Conservation (phyloP, 768 basidiomycete species). For the Lactifluus echinatus region DNA sequence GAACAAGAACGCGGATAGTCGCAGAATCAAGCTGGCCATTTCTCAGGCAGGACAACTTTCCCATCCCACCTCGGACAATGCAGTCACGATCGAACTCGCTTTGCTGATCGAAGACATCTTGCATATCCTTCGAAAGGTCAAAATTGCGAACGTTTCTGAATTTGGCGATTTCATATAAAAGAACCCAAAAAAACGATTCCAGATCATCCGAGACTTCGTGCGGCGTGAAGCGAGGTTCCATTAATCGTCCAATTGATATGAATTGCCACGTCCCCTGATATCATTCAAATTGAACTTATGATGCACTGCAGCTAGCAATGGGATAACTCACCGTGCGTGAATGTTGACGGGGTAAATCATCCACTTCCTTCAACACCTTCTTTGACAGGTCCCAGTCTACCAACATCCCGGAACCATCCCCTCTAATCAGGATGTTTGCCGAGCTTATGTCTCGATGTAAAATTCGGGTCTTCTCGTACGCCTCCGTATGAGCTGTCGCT, state of each 20-base stretch:
- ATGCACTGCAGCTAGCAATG: neutral
- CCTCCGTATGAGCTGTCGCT: neutral
- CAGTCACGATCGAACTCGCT: neutral
- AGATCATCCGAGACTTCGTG: constrained; percentile 17
- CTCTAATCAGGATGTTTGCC: neutral
- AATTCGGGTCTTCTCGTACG: neutral
- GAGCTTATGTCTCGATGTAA: constrained; percentile 7
- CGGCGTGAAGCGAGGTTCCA: neutral
- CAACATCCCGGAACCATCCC: neutral
- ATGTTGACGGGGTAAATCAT: neutral
- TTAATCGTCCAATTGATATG: constrained; percentile 3
- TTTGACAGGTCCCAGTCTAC: constrained; percentile 4
- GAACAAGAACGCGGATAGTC: neutral
- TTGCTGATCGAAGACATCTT: neutral
- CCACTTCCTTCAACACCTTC: neutral
- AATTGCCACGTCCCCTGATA: constrained; percentile 20
- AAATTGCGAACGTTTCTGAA: neutral
- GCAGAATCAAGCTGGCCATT: neutral
- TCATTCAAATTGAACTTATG: neutral
- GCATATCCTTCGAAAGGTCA: neutral
- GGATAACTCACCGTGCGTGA: neutral
- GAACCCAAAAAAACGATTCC: constrained; percentile 18
- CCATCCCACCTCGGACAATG: neutral
- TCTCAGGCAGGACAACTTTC: neutral
- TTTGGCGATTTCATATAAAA: neutral